These are phyloP conservation scores for Aureobasidium musti DNA, from an alignment of 2,329 filamentous ascomycete species.

Conservation along the genomic window DNA sequence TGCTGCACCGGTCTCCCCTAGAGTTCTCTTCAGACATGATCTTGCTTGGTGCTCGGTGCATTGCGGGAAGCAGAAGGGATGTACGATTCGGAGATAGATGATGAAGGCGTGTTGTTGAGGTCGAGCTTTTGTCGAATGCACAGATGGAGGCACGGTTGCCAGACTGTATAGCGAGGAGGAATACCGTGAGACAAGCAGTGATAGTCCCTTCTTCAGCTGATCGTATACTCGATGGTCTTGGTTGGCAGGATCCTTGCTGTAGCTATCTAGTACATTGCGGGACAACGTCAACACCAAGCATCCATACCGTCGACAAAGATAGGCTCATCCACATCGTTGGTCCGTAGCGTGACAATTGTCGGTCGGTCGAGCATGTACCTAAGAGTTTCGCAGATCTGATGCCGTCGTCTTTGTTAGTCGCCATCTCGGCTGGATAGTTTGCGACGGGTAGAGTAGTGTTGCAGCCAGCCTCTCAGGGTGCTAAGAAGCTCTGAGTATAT, in stretches of 20 bases:
- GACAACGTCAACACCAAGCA: no score
- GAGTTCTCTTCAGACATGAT: background rate
- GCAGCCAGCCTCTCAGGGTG: background rate
- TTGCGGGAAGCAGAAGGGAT: background rate
- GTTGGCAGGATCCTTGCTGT: background rate
- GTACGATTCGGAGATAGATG: background rate
- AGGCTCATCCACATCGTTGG: no score
- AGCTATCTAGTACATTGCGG: no score
- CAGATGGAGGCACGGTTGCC: background rate
- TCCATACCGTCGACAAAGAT: no score
- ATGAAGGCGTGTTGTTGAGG: background rate
- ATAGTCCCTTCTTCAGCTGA: background rate
- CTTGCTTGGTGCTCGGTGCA: no score
- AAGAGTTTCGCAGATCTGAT: no score
- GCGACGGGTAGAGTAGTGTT: background rate
- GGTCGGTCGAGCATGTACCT: no score
- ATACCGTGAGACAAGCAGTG: background rate
- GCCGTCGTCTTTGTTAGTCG: no score
- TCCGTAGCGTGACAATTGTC: no score
- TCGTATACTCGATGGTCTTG: no score
- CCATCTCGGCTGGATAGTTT: no score
- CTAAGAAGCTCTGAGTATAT: no score
- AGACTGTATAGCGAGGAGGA: background rate
- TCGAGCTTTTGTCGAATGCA: background rate
- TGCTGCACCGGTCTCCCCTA: background rate